A percentile compares a stretch with the other conserved stretches of the same genome.
These are phyloP conservation scores for Saturnispora halmiae DNA, from an alignment of 805 yeast genomes.

Conservation along the genomic window DNA sequence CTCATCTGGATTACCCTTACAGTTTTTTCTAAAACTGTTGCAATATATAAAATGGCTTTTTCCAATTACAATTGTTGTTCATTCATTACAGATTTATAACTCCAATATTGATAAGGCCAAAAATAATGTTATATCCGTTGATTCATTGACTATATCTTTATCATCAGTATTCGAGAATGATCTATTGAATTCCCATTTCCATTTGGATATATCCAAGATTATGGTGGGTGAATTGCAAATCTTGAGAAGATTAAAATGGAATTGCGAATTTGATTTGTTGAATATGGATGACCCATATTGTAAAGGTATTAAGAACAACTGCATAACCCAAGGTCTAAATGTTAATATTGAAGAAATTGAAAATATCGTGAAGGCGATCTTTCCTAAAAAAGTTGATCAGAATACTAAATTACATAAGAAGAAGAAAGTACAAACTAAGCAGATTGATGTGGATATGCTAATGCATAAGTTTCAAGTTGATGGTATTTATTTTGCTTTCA, in stretches of 20 bases:
- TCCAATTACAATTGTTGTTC: slow-evolving; percentile 14
- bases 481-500: slow-evolving; percentile 14
- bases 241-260: slow-evolving; percentile 12
- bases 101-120: not conserved
- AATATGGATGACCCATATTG: not conserved
- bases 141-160: slow-evolving; percentile 13
- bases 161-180: not conserved
- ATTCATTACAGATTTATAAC: slow-evolving; percentile 8
- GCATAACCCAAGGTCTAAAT: slow-evolving; percentile 9
- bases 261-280: slow-evolving; percentile 1
- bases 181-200: slow-evolving; percentile 1
- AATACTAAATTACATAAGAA: too few species aligned
- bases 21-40: slow-evolving; percentile 1
- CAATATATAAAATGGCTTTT: slow-evolving; percentile 10
- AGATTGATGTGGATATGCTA: slow-evolving; percentile 2
- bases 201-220: slow-evolving; percentile 12
- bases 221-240: not conserved
- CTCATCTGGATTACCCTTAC: too few species aligned
- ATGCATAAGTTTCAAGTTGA: slow-evolving; percentile 7
- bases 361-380: not conserved
- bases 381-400: not conserved
- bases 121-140: slow-evolving; percentile 7
- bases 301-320: slow-evolving; percentile 5
- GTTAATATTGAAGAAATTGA: not conserved
- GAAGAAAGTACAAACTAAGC: not conserved